A percentile compares a stretch with the other conserved stretches of the same genome.
Conservation (phyloP, 2,329 filamentous ascomycete genomes). For the Claviceps quebecensis region DNA sequence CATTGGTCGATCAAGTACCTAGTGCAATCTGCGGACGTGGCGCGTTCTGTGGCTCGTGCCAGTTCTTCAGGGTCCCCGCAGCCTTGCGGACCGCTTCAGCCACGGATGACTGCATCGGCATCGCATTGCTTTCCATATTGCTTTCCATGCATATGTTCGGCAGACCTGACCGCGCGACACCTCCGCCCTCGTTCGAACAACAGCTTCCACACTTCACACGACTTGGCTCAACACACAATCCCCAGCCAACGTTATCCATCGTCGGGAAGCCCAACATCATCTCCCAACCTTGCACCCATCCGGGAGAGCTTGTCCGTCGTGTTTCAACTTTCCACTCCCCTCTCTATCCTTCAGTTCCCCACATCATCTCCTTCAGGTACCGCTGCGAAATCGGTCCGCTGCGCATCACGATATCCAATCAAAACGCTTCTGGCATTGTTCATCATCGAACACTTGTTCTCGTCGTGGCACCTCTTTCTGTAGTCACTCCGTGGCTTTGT, state of each 20-base stretch:
- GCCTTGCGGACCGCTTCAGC: slow-evolving; percentile 1
- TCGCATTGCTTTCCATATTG: background rate
- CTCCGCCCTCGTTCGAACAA: slow-evolving; percentile 4
- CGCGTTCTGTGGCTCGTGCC: slow-evolving; percentile 1
- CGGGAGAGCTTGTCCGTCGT: background rate
- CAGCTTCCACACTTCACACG: slow-evolving; percentile 2
- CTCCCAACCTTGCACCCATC: background rate
- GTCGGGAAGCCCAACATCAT: background rate
- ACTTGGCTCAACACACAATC: slow-evolving; percentile 1
- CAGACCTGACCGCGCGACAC: slow-evolving; percentile 1
- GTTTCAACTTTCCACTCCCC: background rate
- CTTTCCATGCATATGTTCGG: slow-evolving; percentile 1
- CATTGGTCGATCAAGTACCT: background rate
- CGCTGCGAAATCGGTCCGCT: background rate
- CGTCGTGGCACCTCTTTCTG: background rate
- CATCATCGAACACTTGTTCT: background rate
- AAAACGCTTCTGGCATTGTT: background rate
- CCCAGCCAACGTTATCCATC: slow-evolving; percentile 1
- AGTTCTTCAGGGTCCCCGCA: background rate
- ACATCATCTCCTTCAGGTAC: background rate
- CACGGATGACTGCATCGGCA: slow-evolving; percentile 4
- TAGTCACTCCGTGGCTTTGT: background rate
- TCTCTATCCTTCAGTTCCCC: background rate
- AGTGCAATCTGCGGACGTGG: background rate
- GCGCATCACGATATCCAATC: slow-evolving; percentile 2